Conservation (phyloP, 306 rosid species). For the Trifolium subterraneum region DNA sequence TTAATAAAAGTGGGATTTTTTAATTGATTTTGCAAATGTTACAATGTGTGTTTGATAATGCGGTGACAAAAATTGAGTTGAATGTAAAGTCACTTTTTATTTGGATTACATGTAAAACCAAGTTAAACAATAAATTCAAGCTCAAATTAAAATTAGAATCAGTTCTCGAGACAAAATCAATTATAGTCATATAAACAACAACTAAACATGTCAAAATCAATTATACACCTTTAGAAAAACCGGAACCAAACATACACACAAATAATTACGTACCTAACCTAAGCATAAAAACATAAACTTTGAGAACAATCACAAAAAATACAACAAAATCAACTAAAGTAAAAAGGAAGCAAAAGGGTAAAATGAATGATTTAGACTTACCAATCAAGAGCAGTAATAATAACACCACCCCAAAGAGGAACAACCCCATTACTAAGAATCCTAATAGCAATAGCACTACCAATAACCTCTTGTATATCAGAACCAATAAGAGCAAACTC, state of each 20-base stretch:
- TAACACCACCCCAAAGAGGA: conserved; percentile 94
- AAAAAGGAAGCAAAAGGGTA: background rate
- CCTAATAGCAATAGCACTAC: conserved; percentile 91
- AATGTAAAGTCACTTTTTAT: background rate
- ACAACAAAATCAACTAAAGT: background rate
- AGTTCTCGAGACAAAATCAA: background rate
- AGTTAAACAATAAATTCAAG: too few species aligned
- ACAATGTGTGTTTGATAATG: background rate
- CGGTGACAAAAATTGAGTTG: background rate
- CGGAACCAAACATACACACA: background rate
- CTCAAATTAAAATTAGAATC: background rate
- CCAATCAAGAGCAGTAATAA: conserved; percentile 92
- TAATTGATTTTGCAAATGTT: background rate
- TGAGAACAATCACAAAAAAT: background rate
- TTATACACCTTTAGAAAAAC: background rate
- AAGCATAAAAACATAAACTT: background rate
- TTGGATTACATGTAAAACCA: background rate
- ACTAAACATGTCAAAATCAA: background rate
- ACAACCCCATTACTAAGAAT: conserved; percentile 78
- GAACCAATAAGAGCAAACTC: conserved; percentile 92
- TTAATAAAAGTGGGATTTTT: background rate
- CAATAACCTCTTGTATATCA: conserved; percentile 96
- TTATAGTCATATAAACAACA: background rate
- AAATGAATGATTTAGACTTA: conserved; percentile 17
- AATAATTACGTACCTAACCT: background rate